Base-by-base conservation (phyloP, 2,329 filamentous ascomycete genomes). In the Aspergillus amoenus region DNA sequence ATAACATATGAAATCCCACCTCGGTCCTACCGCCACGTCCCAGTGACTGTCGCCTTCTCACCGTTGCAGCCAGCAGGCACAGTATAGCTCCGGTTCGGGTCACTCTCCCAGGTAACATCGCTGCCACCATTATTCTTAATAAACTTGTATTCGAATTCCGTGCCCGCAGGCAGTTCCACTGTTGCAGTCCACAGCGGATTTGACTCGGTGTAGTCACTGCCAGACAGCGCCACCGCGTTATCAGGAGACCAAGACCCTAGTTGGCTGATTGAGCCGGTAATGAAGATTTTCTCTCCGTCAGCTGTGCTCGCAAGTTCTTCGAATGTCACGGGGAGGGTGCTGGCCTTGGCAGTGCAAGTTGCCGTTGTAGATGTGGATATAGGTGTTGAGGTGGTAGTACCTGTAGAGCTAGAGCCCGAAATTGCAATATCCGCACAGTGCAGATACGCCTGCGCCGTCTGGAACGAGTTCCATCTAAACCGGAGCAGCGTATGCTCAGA, bases 91-190 rank as follows among this genome's bases (percentile, higher is more conserved):
- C 75, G 70, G 59, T 80, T 78, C 4, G 77, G 73, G 61, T 88
- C 87, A 48, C 75, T 77, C 75, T 91, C 88, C 88, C 88, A 91
- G 1, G 51, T 37, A 2, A 73, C 78, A 8, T 88, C 73, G 0
- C 85, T 83, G 63, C 82, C 80, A 1, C 72, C 66, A 57, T 78
- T 46, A 13, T 54, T 80, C 49, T 83, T 82, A 64, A 91, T 82
- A 68, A 84, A 91, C 76, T 91, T 90, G 71, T 90, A 91, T 74
- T 85, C 66, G 43, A 91, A 76, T 3, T 71, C 73, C 47, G 78
- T 77, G 2, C 87, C 87, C 0, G 84, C 78, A 0, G 78, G 72
- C 15, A 91, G 71, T 1, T 73, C 76, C 27, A 90, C 68, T 0
- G 81, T 82, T 0, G 72, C 79, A 45, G 75, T 79, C 89, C 88